A percentile compares a stretch with the other conserved stretches of the same genome.
Conservation (phyloP, 2,329 filamentous ascomycete species). For the Cladophialophora bantiana region DNA sequence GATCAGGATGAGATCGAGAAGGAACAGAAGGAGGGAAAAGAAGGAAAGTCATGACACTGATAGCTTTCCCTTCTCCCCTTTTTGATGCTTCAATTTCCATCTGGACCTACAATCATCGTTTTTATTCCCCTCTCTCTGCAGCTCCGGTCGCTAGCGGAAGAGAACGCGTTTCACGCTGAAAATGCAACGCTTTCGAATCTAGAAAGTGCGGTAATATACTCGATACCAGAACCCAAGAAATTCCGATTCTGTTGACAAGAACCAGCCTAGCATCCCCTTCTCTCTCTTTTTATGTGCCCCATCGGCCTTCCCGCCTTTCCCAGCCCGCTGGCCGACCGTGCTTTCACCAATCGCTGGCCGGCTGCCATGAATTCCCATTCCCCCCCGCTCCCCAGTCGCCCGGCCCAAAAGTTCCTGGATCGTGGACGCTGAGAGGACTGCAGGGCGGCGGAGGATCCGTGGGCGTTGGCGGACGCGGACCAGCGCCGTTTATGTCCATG, state of each 20-base stretch:
- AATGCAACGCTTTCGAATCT: no score
- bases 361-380: not conserved
- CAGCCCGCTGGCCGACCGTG: not conserved
- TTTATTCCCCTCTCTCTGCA: not conserved
- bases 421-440: not conserved
- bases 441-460: not conserved
- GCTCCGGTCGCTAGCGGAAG: not conserved
- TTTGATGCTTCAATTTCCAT: not conserved
- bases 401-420: not conserved
- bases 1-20: constrained; percentile 19
- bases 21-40: constrained; percentile 23
- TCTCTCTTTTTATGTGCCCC: not conserved
- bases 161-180: no score
- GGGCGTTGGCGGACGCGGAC: not conserved
- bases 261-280: not conserved
- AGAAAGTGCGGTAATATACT: no score
- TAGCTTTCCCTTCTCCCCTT: not conserved
- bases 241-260: not conserved
- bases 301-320: not conserved
- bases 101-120: not conserved
- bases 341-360: constrained; percentile 8
- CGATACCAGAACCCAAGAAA: no score
- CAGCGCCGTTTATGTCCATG: not conserved
- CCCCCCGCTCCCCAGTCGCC: not conserved
- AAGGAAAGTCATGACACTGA: constrained; percentile 4